Base-by-base conservation (phyloP, 2,329 filamentous ascomycete species). In the Claviceps sp. region DNA sequence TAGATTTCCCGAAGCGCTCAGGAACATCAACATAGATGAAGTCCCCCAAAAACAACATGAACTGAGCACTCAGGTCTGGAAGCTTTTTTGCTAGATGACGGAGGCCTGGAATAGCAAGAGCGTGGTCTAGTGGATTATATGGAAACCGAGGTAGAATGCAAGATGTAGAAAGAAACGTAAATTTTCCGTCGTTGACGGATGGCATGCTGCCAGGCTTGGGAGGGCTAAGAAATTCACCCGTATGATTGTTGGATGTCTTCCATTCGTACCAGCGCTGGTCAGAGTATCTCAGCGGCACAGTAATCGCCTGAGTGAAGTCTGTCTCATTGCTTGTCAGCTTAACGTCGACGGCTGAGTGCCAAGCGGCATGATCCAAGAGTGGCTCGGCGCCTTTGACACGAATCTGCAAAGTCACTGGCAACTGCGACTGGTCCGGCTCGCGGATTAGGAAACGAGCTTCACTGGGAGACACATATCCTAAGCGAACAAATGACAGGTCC, bases 21-120 rank as follows among this genome's bases (percentile, higher is more conserved):
- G 91, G 91, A 0, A 97, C 91, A 61, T 98, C 93, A 38, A 88
- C 78, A 63, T 94, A 94, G 63, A 94, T 91, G 63, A 93, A 94
- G 61, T 94, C 88, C 38, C 89, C 88, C 0, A 94, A 74, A 67
- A 87, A 87, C n/a, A 87, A 71, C 83, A 87, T 85, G 58, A 87
- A 86, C 58, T 90, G 86, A 0, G 87, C 83, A 30, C 83, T 76
- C 5, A 97, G 70, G 6, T 77, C 74, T 0, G 82, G 82, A 4
- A 97, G 71, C 45, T 84, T 78, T n/a, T 78, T 74, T 1, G 87
- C 84, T 51, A 98, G 75, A 59, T 89, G 75, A 50, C 79, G 81
- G 61, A 96, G 78, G 1, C 93, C 93, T 0, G 85, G 85, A 46
- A 96, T 86, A 11, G 85, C 77, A 2, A 97, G 74, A 0, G 91